Conservation (phyloP, 2,329 filamentous ascomycete genomes). For the Coleophoma eucalyptorum region DNA sequence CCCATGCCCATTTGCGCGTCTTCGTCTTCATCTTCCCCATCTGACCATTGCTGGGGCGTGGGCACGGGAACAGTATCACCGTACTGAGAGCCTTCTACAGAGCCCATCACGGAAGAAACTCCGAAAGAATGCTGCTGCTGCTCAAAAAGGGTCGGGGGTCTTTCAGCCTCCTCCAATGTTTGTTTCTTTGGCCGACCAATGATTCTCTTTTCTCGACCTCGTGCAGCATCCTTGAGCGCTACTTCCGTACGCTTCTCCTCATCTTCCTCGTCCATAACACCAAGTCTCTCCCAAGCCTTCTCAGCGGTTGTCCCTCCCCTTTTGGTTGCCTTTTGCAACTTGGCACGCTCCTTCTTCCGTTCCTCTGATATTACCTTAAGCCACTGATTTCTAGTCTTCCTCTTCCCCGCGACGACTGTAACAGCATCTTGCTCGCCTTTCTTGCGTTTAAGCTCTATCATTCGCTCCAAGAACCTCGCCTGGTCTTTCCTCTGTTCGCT, state of each 20-base stretch:
- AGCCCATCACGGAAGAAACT: background rate
- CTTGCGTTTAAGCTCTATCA: slow-evolving; percentile 61
- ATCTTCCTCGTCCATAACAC: slow-evolving; percentile 16
- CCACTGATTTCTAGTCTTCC: slow-evolving; percentile 20
- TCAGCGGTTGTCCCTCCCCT: slow-evolving; percentile 6
- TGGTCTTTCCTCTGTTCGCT: slow-evolving; percentile 34
- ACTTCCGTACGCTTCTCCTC: background rate
- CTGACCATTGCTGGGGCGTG: slow-evolving; percentile 1
- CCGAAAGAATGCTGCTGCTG: background rate
- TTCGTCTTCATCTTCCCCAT: slow-evolving; percentile 1
- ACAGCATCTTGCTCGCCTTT: slow-evolving; percentile 64
- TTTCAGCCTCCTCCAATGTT: too few relatives aligned
- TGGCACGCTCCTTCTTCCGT: slow-evolving; percentile 12
- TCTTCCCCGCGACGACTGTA: slow-evolving; percentile 48
- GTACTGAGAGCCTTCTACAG: background rate
- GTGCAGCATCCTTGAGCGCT: too few relatives aligned
- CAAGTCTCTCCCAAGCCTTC: slow-evolving; percentile 10
- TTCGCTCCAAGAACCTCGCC: slow-evolving; percentile 56
- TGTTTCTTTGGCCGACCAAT: too few relatives aligned
- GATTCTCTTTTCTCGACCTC: too few relatives aligned
- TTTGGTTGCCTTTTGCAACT: slow-evolving; percentile 10
- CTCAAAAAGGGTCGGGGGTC: background rate
- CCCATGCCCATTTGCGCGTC: background rate
- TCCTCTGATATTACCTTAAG: slow-evolving; percentile 7
- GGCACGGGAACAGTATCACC: background rate